phyloP scores from a whole-genome alignment of 202 grass and related monocot genomes.

The Schoenoplectus triqueter region DNA sequence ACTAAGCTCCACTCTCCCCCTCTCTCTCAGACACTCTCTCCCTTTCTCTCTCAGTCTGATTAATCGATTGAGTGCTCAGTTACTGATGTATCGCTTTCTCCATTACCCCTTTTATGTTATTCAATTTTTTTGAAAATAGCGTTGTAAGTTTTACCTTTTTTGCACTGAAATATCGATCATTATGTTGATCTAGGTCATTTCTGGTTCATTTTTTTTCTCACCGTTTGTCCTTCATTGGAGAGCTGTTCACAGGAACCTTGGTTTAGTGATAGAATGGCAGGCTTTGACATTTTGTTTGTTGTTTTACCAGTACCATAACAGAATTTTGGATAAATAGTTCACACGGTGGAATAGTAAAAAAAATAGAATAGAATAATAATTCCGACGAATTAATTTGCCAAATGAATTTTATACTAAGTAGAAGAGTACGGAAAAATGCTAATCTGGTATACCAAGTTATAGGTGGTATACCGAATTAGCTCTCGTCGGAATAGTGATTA shows the following conservation, averaged over 20 bases:
- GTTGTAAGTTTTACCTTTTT: conserved; percentile 3
- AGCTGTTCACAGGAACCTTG: neutral
- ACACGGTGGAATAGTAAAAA: too few relatives aligned
- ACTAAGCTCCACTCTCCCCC: neutral
- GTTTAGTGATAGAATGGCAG: neutral
- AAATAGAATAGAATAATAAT: too few relatives aligned
- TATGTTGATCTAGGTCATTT: conserved; percentile 22
- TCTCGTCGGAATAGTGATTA: too few relatives aligned
- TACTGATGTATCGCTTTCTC: neutral
- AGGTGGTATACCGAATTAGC: too few relatives aligned
- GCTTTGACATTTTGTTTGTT: neutral
- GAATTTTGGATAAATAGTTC: neutral
- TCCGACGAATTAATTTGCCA: neutral
- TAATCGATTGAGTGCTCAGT: neutral
- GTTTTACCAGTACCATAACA: conserved; percentile 1
- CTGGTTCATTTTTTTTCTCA: neutral
- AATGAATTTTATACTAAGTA: too few relatives aligned
- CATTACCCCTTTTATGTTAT: neutral
- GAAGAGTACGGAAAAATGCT: too few relatives aligned
- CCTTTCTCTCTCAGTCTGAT: neutral
- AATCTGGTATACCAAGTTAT: too few relatives aligned
- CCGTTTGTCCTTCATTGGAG: neutral
- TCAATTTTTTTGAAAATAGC: neutral
- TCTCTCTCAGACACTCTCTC: neutral
- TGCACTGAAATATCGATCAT: neutral